A percentile compares a stretch with the other conserved stretches of the same genome.
Conservation (phyloP, 768 basidiomycete species). For the Amanita brunnescens region DNA sequence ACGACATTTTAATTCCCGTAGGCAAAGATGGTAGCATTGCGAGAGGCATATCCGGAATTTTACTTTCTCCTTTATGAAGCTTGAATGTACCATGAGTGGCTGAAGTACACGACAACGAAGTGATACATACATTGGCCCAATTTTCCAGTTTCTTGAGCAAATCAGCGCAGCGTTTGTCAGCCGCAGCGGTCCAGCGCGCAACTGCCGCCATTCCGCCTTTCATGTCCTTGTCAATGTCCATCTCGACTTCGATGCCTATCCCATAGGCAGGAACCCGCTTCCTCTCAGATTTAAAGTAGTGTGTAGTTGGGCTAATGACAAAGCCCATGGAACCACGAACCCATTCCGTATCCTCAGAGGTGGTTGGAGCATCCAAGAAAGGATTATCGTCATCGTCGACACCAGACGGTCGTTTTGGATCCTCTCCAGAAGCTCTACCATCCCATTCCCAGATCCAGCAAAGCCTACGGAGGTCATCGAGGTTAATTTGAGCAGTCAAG, state of each 20-base stretch:
- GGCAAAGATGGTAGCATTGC: conserved; percentile 58
- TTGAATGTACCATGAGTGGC: conserved; percentile 18
- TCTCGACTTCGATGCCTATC: conserved; percentile 80
- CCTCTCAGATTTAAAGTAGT: conserved; percentile 56
- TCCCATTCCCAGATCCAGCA: conserved; percentile 94
- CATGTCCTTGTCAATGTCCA: conserved; percentile 77
- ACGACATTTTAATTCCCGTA: conserved; percentile 47
- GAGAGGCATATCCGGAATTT: conserved; percentile 52
- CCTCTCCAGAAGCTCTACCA: conserved; percentile 30
- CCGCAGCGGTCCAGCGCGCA: conserved; percentile 74
- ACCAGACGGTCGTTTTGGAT: neutral
- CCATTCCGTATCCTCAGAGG: conserved; percentile 54
- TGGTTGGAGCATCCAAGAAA: conserved; percentile 41
- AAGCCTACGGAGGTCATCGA: conserved; percentile 65
- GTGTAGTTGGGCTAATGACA: conserved; percentile 61
- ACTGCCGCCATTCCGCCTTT: conserved; percentile 81
- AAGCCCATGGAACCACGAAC: conserved; percentile 75
- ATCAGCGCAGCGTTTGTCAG: conserved; percentile 50
- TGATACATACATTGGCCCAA: conserved; percentile 52
- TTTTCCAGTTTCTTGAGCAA: conserved; percentile 50
- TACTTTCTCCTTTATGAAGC: conserved; percentile 37
- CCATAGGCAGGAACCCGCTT: conserved; percentile 76
- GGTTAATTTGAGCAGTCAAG: conserved; percentile 49
- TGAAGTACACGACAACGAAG: neutral
- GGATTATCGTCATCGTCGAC: conserved; percentile 51